Evolutionary conservation across 345 rosid species (phyloP).

Genomic region (Clausena lansium): DNA sequence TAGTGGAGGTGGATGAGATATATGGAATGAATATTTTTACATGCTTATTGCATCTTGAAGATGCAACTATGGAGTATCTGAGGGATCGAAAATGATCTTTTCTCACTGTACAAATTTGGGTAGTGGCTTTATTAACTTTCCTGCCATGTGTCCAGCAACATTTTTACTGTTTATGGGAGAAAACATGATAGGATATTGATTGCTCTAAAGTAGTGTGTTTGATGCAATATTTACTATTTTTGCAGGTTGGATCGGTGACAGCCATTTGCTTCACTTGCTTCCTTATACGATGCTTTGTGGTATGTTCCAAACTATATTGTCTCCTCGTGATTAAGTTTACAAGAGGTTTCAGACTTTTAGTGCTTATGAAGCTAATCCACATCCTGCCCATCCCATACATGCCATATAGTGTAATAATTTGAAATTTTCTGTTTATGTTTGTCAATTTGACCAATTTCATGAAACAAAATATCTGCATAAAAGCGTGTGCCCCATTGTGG

Average conservation of each 20-base stretch:
- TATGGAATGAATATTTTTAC: background rate
- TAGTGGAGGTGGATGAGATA: background rate
- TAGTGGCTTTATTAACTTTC: background rate
- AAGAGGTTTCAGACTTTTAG: background rate
- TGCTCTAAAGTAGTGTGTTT: conserved; percentile 1
- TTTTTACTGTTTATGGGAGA: background rate
- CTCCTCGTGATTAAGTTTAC: background rate
- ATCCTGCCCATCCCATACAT: background rate
- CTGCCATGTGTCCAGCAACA: background rate
- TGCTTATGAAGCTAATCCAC: background rate
- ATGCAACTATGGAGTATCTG: background rate
- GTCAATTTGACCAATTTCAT: background rate
- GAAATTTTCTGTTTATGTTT: background rate
- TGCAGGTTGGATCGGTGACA: conserved; percentile 97
- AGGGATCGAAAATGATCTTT: background rate
- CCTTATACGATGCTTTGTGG: conserved; percentile 91
- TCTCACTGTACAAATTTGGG: background rate
- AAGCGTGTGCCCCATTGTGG: background rate
- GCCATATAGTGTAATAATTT: background rate
- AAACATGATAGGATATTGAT: background rate
- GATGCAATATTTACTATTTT: conserved; percentile 17
- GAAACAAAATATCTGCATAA: background rate
- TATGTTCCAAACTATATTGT: conserved; percentile 34
- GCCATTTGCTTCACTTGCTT: conserved; percentile 97
- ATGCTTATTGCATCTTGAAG: background rate